Percentiles rank a stretch among this genome's conserved stretches.
These are phyloP conservation scores for Senna tora DNA, from an alignment of 306 rosid genomes.

Conservation along the genomic window DNA sequence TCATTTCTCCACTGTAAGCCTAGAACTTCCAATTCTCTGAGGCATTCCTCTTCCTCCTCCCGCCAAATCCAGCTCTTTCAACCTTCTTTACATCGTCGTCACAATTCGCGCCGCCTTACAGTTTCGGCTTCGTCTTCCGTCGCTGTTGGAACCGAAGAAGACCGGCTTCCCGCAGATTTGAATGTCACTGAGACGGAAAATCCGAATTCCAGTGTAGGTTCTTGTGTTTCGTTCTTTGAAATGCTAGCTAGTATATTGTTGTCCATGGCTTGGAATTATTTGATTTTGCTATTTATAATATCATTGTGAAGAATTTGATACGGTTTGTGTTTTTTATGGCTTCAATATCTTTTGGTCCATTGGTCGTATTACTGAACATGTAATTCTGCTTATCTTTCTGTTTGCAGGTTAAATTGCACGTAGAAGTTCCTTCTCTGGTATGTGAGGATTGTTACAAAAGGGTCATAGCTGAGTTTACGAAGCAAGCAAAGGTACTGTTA, in stretches of 20 bases:
- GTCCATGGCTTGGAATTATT: neutral
- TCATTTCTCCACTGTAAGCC: constrained; percentile 31
- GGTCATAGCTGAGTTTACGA: constrained; percentile 74
- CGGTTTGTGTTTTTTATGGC: neutral
- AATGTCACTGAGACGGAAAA: constrained; percentile 63
- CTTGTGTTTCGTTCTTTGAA: neutral
- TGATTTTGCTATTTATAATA: neutral
- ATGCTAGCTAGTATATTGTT: too few species aligned
- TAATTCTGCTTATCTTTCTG: constrained; percentile 28
- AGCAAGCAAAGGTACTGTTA: constrained; percentile 69
- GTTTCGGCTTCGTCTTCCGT: constrained; percentile 60
- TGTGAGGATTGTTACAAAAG: constrained; percentile 80
- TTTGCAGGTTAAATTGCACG: constrained; percentile 78
- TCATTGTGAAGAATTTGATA: neutral
- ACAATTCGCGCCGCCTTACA: constrained; percentile 40
- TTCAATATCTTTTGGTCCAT: neutral
- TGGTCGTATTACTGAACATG: constrained; percentile 19
- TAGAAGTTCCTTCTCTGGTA: constrained; percentile 79
- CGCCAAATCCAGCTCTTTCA: constrained; percentile 46
- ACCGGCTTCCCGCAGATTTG: constrained; percentile 67
- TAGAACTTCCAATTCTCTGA: constrained; percentile 30
- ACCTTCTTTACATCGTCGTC: constrained; percentile 29
- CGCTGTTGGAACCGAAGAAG: constrained; percentile 42
- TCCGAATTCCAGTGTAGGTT: constrained; percentile 73
- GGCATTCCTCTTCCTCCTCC: constrained; percentile 38